Conservation (phyloP, 495 filamentous ascomycete genomes). For the Aspergillus taichungensis region DNA sequence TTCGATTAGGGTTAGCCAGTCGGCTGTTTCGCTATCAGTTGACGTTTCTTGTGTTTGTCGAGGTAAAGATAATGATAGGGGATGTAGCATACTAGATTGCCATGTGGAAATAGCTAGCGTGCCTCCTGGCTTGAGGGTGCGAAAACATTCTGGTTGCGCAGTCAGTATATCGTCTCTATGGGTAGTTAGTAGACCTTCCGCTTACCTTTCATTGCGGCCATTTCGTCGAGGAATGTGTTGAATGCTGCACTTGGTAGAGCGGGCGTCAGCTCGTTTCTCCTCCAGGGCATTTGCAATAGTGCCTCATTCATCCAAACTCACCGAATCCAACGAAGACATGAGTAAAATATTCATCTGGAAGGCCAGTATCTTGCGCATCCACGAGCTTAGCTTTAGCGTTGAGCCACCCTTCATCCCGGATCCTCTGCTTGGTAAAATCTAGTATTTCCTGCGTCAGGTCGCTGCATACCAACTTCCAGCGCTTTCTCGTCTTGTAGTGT, state of each 20-base stretch:
- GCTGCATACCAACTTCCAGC: slow-evolving; percentile 25
- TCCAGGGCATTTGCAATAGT: neutral
- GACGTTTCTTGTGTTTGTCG: neutral
- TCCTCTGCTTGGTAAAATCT: slow-evolving; percentile 17
- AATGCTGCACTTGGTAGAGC: slow-evolving; percentile 10
- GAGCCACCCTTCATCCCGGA: slow-evolving; percentile 23
- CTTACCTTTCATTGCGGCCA: slow-evolving; percentile 25
- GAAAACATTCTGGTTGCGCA: slow-evolving; percentile 18
- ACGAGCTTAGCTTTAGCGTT: slow-evolving; percentile 21
- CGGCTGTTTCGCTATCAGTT: slow-evolving; percentile 15
- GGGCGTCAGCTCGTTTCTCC: neutral
- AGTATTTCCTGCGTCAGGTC: slow-evolving; percentile 30
- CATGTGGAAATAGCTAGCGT: slow-evolving; percentile 28
- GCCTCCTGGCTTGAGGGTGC: slow-evolving; percentile 30
- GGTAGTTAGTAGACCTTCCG: neutral
- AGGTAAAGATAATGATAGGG: neutral
- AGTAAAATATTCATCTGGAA: slow-evolving; percentile 21
- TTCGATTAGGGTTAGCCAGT: slow-evolving; percentile 21
- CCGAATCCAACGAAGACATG: slow-evolving; percentile 32
- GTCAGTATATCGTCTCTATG: neutral
- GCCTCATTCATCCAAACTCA: slow-evolving; percentile 1
- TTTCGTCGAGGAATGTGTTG: slow-evolving; percentile 16
- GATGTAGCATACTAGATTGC: slow-evolving; percentile 23
- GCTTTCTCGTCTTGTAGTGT: slow-evolving; percentile 9
- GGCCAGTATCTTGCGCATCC: slow-evolving; percentile 24